phyloP scores from a whole-genome alignment of 1,284 basidiomycete species.

The Vanrija pseudolonga region DNA sequence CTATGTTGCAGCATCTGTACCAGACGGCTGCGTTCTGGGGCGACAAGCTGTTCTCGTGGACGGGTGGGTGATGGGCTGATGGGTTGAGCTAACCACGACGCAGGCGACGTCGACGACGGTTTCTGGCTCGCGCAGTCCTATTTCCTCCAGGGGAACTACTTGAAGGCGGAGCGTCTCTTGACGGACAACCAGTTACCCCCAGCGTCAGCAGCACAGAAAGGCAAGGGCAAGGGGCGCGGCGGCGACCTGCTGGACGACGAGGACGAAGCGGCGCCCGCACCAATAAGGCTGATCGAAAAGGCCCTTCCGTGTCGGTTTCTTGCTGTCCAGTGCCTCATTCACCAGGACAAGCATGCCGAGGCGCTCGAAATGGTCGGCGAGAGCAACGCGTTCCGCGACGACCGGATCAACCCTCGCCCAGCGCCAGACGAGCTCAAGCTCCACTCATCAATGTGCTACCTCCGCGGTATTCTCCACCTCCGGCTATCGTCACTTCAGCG shows the following conservation, averaged over 20 bases:
- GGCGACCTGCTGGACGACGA: constrained; percentile 5
- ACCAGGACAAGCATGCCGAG: constrained; percentile 88
- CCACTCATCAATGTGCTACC: constrained; percentile 90
- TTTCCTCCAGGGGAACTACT: constrained; percentile 92
- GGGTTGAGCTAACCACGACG: not conserved
- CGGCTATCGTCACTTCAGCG: constrained; percentile 83
- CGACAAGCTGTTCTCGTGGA: constrained; percentile 90
- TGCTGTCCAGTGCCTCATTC: constrained; percentile 88
- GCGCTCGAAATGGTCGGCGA: constrained; percentile 92
- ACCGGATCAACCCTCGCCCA: constrained; percentile 46
- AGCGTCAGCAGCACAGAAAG: not conserved
- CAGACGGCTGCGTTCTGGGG: constrained; percentile 99
- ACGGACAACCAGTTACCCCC: constrained; percentile 55
- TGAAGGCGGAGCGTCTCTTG: constrained; percentile 85
- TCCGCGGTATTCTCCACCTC: constrained; percentile 89
- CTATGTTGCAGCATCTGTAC: constrained; percentile 95
- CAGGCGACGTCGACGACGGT: constrained; percentile 90
- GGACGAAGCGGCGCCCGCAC: not conserved
- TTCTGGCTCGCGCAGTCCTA: constrained; percentile 98
- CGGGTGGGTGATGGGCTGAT: constrained; percentile 61
- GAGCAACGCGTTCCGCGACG: constrained; percentile 70
- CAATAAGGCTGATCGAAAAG: constrained; percentile 68
- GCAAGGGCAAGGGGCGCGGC: constrained; percentile 17
- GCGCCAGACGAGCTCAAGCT: constrained; percentile 88
- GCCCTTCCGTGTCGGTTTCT: constrained; percentile 89